phyloP scores from a whole-genome alignment of 345 rosid genomes.

The Aegle marmelos region DNA sequence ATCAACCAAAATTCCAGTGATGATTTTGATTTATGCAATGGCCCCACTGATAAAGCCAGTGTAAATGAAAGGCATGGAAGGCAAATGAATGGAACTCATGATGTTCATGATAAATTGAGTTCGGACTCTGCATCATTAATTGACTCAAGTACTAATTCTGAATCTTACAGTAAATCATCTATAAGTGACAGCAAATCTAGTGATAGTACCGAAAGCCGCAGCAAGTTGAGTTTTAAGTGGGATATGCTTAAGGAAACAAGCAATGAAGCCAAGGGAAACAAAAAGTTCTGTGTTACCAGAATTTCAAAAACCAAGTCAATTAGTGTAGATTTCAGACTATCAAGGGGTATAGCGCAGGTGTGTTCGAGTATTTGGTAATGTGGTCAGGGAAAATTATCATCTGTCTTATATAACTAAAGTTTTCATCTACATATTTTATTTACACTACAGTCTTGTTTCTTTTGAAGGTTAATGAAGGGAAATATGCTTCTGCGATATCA shows the following conservation, averaged over 20 bases:
- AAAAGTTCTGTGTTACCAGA: constrained; percentile 59
- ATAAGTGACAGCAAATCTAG: constrained; percentile 34
- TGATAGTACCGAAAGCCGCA: constrained; percentile 37
- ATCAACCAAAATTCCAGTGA: constrained; percentile 26
- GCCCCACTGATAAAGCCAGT: constrained; percentile 34
- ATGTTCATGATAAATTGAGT: constrained; percentile 27
- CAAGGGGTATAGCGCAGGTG: constrained; percentile 98
- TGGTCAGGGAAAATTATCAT: not conserved
- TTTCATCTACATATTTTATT: constrained; percentile 13
- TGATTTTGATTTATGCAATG: constrained; percentile 27
- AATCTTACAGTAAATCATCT: constrained; percentile 36
- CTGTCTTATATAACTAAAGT: constrained; percentile 5
- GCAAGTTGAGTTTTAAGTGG: constrained; percentile 37
- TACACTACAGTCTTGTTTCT: constrained; percentile 2
- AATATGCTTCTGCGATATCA: constrained; percentile 72
- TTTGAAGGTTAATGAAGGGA: constrained; percentile 95
- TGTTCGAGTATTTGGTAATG: constrained; percentile 10
- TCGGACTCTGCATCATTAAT: constrained; percentile 35
- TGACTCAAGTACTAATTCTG: constrained; percentile 31
- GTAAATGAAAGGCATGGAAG: constrained; percentile 31
- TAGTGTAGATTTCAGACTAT: constrained; percentile 86
- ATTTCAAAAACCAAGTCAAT: constrained; percentile 71
- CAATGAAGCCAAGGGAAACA: constrained; percentile 50
- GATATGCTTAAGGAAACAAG: constrained; percentile 32
- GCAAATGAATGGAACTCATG: constrained; percentile 38